These are phyloP conservation scores for Cylindricascospora bacillispora DNA, from an alignment of 1,139 yeast species.

Conservation along the genomic window DNA sequence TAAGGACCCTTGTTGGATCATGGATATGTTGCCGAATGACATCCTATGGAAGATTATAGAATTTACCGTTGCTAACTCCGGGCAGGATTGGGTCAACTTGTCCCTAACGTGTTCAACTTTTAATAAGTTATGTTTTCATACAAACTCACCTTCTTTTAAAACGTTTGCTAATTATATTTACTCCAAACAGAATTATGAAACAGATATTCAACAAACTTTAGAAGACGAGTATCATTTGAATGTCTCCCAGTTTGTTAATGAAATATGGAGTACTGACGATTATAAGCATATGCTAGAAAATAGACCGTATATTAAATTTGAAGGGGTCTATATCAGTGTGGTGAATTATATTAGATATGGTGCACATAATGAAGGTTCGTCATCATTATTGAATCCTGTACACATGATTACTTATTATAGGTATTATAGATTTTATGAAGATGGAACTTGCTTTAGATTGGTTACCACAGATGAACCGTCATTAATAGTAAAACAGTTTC, in stretches of 20 bases:
- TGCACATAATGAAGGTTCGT: conserved; percentile 48
- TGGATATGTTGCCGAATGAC: conserved; percentile 53
- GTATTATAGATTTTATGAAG: conserved; percentile 66
- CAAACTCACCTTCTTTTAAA: conserved; percentile 42
- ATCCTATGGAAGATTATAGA: conserved; percentile 44
- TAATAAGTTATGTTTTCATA: conserved; percentile 47
- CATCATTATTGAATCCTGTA: conserved; percentile 65
- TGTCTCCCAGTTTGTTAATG: conserved; percentile 34
- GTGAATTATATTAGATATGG: conserved; percentile 80
- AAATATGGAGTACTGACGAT: conserved; percentile 37
- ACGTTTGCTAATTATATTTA: conserved; percentile 43
- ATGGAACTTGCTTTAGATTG: conserved; percentile 60
- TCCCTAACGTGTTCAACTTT: conserved; percentile 50
- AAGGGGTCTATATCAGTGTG: conserved; percentile 77
- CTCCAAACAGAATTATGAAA: conserved; percentile 43
- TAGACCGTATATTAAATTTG: conserved; percentile 63
- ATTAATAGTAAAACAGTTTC: conserved; percentile 44
- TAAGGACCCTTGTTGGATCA: conserved; percentile 36
- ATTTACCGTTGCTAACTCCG: conserved; percentile 36
- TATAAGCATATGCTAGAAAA: conserved; percentile 42
- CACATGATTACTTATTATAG: conserved; percentile 81
- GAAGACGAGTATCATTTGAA: no score
- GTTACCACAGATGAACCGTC: conserved; percentile 57
- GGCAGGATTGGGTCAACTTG: conserved; percentile 57
- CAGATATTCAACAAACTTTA: conserved; percentile 32